Conservation (phyloP, 768 basidiomycete genomes). For the Lactarius indigo region DNA sequence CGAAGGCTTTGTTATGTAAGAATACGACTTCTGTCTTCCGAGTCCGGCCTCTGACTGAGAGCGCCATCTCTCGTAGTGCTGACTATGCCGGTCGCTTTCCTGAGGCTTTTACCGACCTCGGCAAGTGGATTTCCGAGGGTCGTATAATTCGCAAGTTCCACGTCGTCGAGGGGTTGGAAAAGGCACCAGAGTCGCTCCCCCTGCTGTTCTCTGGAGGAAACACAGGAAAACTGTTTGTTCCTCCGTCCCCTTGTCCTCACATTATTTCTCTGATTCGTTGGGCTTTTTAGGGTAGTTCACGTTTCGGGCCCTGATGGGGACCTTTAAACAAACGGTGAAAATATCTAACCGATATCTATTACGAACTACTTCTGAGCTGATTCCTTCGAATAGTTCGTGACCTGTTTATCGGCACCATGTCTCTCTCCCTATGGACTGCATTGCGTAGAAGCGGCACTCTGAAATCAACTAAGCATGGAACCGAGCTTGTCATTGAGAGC, state of each 20-base stretch:
- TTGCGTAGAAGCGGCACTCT: too few relatives aligned
- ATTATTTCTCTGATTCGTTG: background rate
- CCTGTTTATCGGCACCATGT: too few relatives aligned
- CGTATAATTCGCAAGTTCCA: slow-evolving; percentile 78
- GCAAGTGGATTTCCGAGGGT: slow-evolving; percentile 56
- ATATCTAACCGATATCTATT: background rate
- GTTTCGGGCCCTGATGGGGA: slow-evolving; percentile 37
- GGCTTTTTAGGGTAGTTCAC: slow-evolving; percentile 48
- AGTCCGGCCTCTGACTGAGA: background rate
- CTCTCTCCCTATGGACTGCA: too few relatives aligned
- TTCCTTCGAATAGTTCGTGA: too few relatives aligned
- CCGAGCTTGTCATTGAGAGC: background rate
- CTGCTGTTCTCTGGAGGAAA: slow-evolving; percentile 75
- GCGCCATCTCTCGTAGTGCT: slow-evolving; percentile 42
- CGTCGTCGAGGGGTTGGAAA: slow-evolving; percentile 69
- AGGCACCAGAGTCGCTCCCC: slow-evolving; percentile 65
- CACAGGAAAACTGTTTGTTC: slow-evolving; percentile 66
- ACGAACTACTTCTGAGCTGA: too few relatives aligned
- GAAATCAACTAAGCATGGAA: background rate
- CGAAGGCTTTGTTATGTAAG: slow-evolving; percentile 80
- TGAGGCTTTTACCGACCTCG: slow-evolving; percentile 54
- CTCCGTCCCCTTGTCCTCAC: background rate
- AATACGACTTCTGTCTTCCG: slow-evolving; percentile 2
- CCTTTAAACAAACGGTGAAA: background rate
- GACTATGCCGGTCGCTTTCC: slow-evolving; percentile 67